phyloP scores from a whole-genome alignment of 2,329 filamentous ascomycete species.

The Diaporthe velutina region DNA sequence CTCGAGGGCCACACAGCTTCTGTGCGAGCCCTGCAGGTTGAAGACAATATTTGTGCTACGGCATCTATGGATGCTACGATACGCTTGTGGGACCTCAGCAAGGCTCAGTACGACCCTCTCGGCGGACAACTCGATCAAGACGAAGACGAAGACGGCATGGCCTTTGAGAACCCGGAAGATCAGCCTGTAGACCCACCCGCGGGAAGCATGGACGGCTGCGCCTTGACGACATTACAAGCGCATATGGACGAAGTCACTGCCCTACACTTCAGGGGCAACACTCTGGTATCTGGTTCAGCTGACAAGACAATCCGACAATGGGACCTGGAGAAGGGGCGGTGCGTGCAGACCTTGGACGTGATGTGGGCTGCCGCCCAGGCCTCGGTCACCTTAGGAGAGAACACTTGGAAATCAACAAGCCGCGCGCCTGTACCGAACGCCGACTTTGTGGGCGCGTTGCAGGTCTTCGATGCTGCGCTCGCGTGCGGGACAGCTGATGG shows the following conservation, averaged over 20 bases:
- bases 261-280: constrained; percentile 89
- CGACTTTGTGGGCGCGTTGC: constrained; percentile 93
- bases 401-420: constrained; percentile 79
- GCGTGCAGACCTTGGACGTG: constrained; percentile 96
- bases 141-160: constrained; percentile 75
- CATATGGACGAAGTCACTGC: constrained; percentile 97
- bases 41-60: constrained; percentile 95
- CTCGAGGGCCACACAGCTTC: constrained; percentile 96
- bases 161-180: constrained; percentile 79
- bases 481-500: constrained; percentile 97
- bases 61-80: constrained; percentile 96
- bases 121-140: constrained; percentile 71
- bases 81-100: constrained; percentile 92
- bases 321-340: constrained; percentile 97
- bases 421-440: constrained; percentile 77
- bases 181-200: constrained; percentile 77
- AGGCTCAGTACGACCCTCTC: constrained; percentile 84
- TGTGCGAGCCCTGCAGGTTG: constrained; percentile 90
- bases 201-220: constrained; percentile 89
- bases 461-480: constrained; percentile 95
- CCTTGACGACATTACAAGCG: constrained; percentile 87
- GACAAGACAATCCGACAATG: constrained; percentile 98
- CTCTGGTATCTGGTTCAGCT: constrained; percentile 92
- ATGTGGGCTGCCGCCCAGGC: constrained; percentile 98
- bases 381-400: constrained; percentile 74